phyloP scores from a whole-genome alignment of 176 grass and related monocot species.

The Aegilops speltoides region DNA sequence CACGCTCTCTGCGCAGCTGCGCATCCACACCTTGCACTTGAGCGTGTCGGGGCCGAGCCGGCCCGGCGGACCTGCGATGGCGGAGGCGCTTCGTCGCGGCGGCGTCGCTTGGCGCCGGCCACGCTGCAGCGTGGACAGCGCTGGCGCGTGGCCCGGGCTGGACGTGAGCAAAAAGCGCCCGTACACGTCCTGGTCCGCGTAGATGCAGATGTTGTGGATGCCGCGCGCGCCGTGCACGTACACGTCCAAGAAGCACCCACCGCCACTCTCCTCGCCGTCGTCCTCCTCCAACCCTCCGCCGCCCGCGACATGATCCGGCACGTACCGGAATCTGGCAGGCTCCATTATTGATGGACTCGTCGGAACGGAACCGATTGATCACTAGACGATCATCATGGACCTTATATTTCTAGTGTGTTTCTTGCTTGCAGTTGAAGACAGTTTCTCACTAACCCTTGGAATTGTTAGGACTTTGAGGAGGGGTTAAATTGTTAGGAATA shows the following conservation, averaged over 20 bases:
- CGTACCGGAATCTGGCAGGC: background rate
- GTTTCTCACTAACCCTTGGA: background rate
- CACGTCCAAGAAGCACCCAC: constrained; percentile 49
- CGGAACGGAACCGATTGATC: background rate
- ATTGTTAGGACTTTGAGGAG: background rate
- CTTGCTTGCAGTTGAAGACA: background rate
- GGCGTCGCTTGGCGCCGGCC: no score
- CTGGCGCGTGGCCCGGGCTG: no score
- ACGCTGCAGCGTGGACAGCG: no score
- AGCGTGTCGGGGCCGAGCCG: no score
- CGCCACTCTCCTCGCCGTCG: background rate
- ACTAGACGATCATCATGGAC: background rate
- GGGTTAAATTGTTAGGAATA: no score
- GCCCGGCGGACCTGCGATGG: no score
- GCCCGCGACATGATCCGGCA: background rate
- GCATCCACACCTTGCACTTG: no score
- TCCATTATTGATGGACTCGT: background rate
- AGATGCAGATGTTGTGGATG: constrained; percentile 93
- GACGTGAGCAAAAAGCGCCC: no score
- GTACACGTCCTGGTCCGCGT: constrained; percentile 90
- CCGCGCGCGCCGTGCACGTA: constrained; percentile 66
- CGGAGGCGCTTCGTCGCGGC: no score
- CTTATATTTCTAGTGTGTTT: background rate
- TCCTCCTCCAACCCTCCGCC: background rate
- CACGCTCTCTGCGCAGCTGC: no score